Percentiles rank a stretch among this genome's conserved stretches.
These are phyloP conservation scores for Boletus reticuloceps DNA, from an alignment of 768 basidiomycete genomes.

Conservation along the genomic window DNA sequence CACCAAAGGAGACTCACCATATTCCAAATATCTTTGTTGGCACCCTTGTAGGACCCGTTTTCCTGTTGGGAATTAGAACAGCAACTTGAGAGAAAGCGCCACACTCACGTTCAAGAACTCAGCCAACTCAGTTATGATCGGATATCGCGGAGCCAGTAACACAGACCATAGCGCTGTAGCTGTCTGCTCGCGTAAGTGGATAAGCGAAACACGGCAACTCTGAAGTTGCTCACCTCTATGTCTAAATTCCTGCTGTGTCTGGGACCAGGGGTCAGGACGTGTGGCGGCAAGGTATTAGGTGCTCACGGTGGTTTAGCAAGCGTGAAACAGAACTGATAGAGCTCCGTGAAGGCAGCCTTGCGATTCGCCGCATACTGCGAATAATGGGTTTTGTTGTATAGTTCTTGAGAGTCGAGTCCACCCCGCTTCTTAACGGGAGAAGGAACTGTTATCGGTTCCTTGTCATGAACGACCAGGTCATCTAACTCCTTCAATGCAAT, in stretches of 20 bases:
- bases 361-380: constrained; percentile 46
- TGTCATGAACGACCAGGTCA: constrained; percentile 51
- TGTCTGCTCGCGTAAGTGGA: constrained; percentile 41
- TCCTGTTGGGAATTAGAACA: constrained; percentile 26
- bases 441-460: constrained; percentile 34
- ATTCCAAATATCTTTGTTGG: constrained; percentile 83
- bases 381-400: constrained; percentile 57
- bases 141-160: constrained; percentile 62
- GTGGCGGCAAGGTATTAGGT: background rate
- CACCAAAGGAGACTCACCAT: constrained; percentile 52
- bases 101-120: constrained; percentile 61
- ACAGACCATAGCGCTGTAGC: constrained; percentile 77
- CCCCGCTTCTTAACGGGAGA: constrained; percentile 35
- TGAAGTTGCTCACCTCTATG: constrained; percentile 61
- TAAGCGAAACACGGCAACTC: background rate
- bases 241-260: constrained; percentile 77
- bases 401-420: constrained; percentile 28
- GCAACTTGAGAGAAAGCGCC: background rate
- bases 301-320: constrained; percentile 73
- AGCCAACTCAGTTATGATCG: constrained; percentile 61
- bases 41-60: constrained; percentile 63
- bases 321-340: constrained; percentile 71
- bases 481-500: constrained; percentile 60
- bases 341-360: constrained; percentile 53
- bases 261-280: constrained; percentile 2